phyloP scores from a whole-genome alignment of 2,329 filamentous ascomycete species.

The Microsporum audouinii region DNA sequence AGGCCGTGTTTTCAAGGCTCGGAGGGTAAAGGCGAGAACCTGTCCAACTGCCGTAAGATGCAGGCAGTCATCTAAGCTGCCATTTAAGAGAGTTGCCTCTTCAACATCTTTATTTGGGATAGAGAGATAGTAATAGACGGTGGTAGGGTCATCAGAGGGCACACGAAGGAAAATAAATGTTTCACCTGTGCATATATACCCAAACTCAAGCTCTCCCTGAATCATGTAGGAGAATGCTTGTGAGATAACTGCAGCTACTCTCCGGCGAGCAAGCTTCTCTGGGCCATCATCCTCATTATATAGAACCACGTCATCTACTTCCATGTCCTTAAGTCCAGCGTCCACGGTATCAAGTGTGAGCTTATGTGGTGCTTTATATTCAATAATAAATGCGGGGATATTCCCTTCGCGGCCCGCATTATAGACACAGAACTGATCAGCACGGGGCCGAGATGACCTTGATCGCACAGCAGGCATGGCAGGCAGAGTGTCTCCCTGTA shows the following conservation, averaged over 20 bases:
- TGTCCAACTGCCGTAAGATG: constrained; percentile 24
- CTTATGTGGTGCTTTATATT: constrained; percentile 42
- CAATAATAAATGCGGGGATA: constrained; percentile 23
- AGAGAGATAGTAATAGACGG: constrained; percentile 25
- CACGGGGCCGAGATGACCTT: constrained; percentile 16
- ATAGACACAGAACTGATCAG: constrained; percentile 28
- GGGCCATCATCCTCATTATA: constrained; percentile 21
- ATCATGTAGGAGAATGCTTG: constrained; percentile 44
- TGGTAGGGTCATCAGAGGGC: constrained; percentile 19
- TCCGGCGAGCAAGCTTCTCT: constrained; percentile 17
- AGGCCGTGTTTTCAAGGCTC: constrained; percentile 16
- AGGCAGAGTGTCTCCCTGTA: neutral
- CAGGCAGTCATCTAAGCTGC: constrained; percentile 9
- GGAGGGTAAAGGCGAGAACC: constrained; percentile 23
- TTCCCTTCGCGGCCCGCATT: constrained; percentile 16
- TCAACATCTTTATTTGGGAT: constrained; percentile 24
- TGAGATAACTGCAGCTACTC: constrained; percentile 35
- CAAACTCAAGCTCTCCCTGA: constrained; percentile 34
- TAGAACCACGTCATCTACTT: constrained; percentile 31
- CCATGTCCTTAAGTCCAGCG: constrained; percentile 32
- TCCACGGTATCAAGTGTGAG: constrained; percentile 35
- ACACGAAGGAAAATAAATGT: constrained; percentile 36
- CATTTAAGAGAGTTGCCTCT: constrained; percentile 15
- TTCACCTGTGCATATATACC: constrained; percentile 35
- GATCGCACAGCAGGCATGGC: neutral